phyloP scores from a whole-genome alignment of 2,329 filamentous ascomycete genomes.

The Hymenoscyphus occultus region DNA sequence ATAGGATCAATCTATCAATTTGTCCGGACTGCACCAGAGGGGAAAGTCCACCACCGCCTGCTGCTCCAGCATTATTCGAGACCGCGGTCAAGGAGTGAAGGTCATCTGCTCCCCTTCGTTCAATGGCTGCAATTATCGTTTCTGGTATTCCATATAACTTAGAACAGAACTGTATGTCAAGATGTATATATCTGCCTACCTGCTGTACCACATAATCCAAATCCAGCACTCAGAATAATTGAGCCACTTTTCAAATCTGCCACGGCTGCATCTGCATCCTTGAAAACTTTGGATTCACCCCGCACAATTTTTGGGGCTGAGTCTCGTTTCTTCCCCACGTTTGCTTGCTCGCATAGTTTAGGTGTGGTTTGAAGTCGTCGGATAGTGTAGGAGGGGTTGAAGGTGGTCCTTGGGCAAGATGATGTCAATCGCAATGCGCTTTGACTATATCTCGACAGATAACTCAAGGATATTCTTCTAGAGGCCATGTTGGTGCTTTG shows the following conservation, averaged over 20 bases:
- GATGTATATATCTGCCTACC: slow-evolving; percentile 42
- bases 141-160: slow-evolving; percentile 42
- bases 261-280: slow-evolving; percentile 31
- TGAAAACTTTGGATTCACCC: slow-evolving; percentile 30
- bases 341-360: slow-evolving; percentile 23
- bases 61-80: slow-evolving; percentile 76
- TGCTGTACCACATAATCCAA: slow-evolving; percentile 77
- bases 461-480: slow-evolving; percentile 23
- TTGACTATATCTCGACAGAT: slow-evolving; percentile 18
- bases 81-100: slow-evolving; percentile 65
- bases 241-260: slow-evolving; percentile 52
- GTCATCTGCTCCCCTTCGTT: slow-evolving; percentile 54
- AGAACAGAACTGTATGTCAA: slow-evolving; percentile 2
- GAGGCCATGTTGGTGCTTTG: slow-evolving; percentile 21
- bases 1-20: slow-evolving; percentile 68
- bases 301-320: slow-evolving; percentile 26
- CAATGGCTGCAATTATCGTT: slow-evolving; percentile 68
- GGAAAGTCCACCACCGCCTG: slow-evolving; percentile 65
- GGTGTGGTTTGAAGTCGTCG: slow-evolving; percentile 22
- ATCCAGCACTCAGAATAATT: slow-evolving; percentile 72
- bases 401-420: slow-evolving; percentile 15
- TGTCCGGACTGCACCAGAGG: slow-evolving; percentile 67
- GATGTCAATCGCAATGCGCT: slow-evolving; percentile 11
- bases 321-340: slow-evolving; percentile 26
- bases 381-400: slow-evolving; percentile 10